These are phyloP conservation scores for Blastomyces percursus DNA, from an alignment of 2,329 filamentous ascomycete species.

Conservation along the genomic window DNA sequence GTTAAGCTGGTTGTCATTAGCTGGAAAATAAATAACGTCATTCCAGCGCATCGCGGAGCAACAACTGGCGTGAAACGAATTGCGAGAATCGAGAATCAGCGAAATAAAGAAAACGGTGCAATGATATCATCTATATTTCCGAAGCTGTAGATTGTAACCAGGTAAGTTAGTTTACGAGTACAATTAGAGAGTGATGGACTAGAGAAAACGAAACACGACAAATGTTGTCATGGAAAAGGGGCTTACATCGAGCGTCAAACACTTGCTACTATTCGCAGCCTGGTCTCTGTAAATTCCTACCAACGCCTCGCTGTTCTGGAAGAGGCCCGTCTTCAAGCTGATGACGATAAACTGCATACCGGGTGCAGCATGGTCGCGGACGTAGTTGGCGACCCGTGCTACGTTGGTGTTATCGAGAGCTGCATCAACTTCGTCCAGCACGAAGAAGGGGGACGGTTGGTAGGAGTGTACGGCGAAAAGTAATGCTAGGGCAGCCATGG, in stretches of 20 bases:
- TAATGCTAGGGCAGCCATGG: constrained; percentile 92
- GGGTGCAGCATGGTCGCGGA: constrained; percentile 81
- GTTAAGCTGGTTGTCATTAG: background rate
- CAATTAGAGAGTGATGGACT: background rate
- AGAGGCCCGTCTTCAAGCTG: constrained; percentile 85
- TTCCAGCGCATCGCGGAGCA: background rate
- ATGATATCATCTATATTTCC: constrained; percentile 14
- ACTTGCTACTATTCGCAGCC: constrained; percentile 80
- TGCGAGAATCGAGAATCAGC: background rate
- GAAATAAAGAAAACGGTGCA: background rate
- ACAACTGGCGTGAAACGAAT: background rate
- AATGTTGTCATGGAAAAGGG: background rate
- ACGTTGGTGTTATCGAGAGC: constrained; percentile 98
- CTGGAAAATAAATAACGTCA: background rate
- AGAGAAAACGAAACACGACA: background rate
- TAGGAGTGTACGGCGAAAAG: constrained; percentile 95
- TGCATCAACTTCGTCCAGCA: constrained; percentile 94
- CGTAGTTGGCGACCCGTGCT: constrained; percentile 90
- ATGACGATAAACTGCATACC: constrained; percentile 99
- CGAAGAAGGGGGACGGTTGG: constrained; percentile 93
- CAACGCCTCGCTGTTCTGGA: constrained; percentile 90
- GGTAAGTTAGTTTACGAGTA: background rate
- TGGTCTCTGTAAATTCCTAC: constrained; percentile 96
- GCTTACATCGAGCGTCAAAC: constrained; percentile 90
- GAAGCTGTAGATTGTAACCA: constrained; percentile 11